Conservation (phyloP, 1,139 yeast species). For the Pichia sp. region DNA sequence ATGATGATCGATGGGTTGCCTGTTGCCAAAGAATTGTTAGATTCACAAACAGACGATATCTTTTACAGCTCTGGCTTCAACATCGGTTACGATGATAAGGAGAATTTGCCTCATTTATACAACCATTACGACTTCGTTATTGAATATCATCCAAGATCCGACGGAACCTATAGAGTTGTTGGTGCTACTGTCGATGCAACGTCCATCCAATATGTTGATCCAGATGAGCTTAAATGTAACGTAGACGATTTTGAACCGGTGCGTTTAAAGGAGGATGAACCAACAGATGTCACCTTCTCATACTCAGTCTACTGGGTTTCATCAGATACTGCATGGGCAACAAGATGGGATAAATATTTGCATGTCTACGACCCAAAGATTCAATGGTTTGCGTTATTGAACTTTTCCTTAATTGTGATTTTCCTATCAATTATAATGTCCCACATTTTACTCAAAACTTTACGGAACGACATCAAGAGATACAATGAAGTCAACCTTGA, state of each 20-base stretch:
- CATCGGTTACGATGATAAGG: conserved; percentile 59
- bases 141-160: conserved; percentile 78
- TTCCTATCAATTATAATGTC: conserved; percentile 75
- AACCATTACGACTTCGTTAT: conserved; percentile 77
- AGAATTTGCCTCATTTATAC: conserved; percentile 46
- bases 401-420: conserved; percentile 76
- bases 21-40: conserved; percentile 63
- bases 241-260: conserved; percentile 37
- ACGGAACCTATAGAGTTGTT: conserved; percentile 74
- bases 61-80: conserved; percentile 81
- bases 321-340: conserved; percentile 87
- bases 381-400: conserved; percentile 91
- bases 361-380: conserved; percentile 89
- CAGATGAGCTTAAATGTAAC: conserved; percentile 37
- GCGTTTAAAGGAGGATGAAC: conserved; percentile 36
- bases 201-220: conserved; percentile 49
- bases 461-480: conserved; percentile 79
- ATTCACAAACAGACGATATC: conserved; percentile 50
- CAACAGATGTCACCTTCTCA: conserved; percentile 49
- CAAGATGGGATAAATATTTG: conserved; percentile 96
- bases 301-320: conserved; percentile 63
- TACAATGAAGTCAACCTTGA: conserved; percentile 83
- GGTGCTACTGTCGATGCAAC: conserved; percentile 77
- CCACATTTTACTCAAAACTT: conserved; percentile 73
- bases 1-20: conserved; percentile 97